Percentiles rank a stretch among this genome's conserved stretches.
phyloP scores from a whole-genome alignment of 441 rosid species.

The Daphne laureola region DNA sequence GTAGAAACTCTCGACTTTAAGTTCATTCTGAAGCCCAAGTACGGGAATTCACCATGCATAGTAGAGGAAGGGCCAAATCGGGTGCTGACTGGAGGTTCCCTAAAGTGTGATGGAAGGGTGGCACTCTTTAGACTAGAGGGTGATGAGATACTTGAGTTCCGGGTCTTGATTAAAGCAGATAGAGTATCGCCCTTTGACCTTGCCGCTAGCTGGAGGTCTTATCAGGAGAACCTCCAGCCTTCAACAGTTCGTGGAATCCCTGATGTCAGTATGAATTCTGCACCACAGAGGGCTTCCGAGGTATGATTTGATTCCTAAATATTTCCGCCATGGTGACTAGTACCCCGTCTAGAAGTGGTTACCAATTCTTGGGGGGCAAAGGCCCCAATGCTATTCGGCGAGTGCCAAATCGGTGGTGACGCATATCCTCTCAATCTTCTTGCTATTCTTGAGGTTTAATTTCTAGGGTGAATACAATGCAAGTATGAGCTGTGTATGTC shows the following conservation, averaged over 20 bases:
- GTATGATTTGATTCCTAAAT: slow-evolving; percentile 21
- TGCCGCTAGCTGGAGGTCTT: slow-evolving; percentile 98
- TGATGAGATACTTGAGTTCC: slow-evolving; percentile 70
- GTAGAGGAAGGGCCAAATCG: slow-evolving; percentile 92
- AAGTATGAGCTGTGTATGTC: too few relatives aligned
- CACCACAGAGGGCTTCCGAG: slow-evolving; percentile 44
- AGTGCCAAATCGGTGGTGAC: too few relatives aligned
- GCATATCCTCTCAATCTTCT: too few relatives aligned
- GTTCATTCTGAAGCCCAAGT: slow-evolving; percentile 92
- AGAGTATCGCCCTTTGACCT: slow-evolving; percentile 96
- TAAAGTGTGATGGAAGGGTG: slow-evolving; percentile 77
- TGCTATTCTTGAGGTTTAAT: too few relatives aligned
- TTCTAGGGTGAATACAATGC: too few relatives aligned
- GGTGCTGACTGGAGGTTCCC: slow-evolving; percentile 61
- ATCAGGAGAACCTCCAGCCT: slow-evolving; percentile 85
- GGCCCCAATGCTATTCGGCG: too few relatives aligned
- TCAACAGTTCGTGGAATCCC: slow-evolving; percentile 93
- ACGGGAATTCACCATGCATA: slow-evolving; percentile 46
- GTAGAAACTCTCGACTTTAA: slow-evolving; percentile 93
- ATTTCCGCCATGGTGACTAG: too few relatives aligned
- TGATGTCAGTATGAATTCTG: slow-evolving; percentile 83
- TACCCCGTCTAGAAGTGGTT: too few relatives aligned
- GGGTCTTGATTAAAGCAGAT: slow-evolving; percentile 75
- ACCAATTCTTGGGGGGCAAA: too few relatives aligned
- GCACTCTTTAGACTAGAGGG: slow-evolving; percentile 61